Conservation (phyloP, 768 basidiomycete species). For the Tubosaeta sp. region DNA sequence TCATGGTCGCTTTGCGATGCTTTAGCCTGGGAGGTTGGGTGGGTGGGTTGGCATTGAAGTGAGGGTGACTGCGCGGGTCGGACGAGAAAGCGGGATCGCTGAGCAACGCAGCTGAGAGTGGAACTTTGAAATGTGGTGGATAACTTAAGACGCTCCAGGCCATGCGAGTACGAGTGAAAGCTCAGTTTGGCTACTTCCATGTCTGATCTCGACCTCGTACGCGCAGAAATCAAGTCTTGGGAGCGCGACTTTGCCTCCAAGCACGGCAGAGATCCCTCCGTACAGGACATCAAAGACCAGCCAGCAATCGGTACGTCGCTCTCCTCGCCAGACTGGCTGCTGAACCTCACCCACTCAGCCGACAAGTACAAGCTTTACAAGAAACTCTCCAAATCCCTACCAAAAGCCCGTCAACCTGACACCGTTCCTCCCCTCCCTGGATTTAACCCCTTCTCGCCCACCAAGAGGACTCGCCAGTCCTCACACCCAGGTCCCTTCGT, state of each 20-base stretch:
- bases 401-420: constrained; percentile 49
- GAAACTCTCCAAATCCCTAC: constrained; percentile 55
- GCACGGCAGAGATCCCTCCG: constrained; percentile 55
- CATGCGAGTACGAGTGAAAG: constrained; percentile 3
- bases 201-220: constrained; percentile 34
- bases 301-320: constrained; percentile 56
- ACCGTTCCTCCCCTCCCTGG: constrained; percentile 48
- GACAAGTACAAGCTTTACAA: constrained; percentile 82
- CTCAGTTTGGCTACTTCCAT: constrained; percentile 1
- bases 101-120: constrained; percentile 30
- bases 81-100: constrained; percentile 59
- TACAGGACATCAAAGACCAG: constrained; percentile 66
- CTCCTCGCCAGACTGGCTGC: neutral
- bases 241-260: constrained; percentile 60
- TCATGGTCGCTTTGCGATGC: constrained; percentile 21
- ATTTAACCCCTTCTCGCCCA: constrained; percentile 78
- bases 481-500: constrained; percentile 39
- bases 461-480: constrained; percentile 42
- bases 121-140: constrained; percentile 1
- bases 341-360: constrained; percentile 39
- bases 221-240: constrained; percentile 73
- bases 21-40: neutral
- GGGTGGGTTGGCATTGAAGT: constrained; percentile 17
- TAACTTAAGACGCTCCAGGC: constrained; percentile 4
- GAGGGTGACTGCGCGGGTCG: constrained; percentile 50